Evolutionary conservation across 164 flowering plant genomes (phyloP).

Genomic region (Chimonanthus praecox): DNA sequence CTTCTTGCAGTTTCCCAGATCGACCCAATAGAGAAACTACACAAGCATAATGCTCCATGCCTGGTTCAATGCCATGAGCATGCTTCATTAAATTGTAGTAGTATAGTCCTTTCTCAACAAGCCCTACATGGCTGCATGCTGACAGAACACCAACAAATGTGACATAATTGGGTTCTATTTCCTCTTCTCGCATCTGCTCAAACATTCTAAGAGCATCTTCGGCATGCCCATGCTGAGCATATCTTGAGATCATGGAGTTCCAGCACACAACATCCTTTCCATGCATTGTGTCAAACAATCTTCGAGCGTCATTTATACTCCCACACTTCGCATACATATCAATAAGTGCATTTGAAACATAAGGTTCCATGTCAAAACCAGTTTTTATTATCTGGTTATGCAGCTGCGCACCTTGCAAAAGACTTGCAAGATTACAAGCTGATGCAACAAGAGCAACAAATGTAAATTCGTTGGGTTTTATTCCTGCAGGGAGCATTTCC

Average conservation of each 20-base stretch:
- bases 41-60: conserved; percentile 63
- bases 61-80: conserved; percentile 44
- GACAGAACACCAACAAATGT: conserved; percentile 68
- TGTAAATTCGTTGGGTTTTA: conserved; percentile 53
- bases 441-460: conserved; percentile 58
- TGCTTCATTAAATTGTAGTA: conserved; percentile 44
- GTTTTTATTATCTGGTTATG: conserved; percentile 44
- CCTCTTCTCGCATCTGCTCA: conserved; percentile 34
- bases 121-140: conserved; percentile 66
- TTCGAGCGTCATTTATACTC: conserved; percentile 45
- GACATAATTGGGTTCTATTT: conserved; percentile 54
- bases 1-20: conserved; percentile 51
- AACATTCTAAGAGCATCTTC: conserved; percentile 47
- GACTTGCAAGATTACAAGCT: conserved; percentile 54
- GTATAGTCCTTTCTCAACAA: conserved; percentile 45
- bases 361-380: conserved; percentile 43
- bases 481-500: conserved; percentile 29
- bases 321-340: conserved; percentile 87
- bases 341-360: conserved; percentile 52
- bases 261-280: conserved; percentile 54
- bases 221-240: conserved; percentile 66
- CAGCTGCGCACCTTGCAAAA: conserved; percentile 48
- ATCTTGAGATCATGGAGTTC: conserved; percentile 64
- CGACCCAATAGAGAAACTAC: conserved; percentile 63
- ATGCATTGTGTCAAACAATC: conserved; percentile 27